Evolutionary conservation across 345 rosid genomes (phyloP).

Genomic region (Pugionium cornutum): DNA sequence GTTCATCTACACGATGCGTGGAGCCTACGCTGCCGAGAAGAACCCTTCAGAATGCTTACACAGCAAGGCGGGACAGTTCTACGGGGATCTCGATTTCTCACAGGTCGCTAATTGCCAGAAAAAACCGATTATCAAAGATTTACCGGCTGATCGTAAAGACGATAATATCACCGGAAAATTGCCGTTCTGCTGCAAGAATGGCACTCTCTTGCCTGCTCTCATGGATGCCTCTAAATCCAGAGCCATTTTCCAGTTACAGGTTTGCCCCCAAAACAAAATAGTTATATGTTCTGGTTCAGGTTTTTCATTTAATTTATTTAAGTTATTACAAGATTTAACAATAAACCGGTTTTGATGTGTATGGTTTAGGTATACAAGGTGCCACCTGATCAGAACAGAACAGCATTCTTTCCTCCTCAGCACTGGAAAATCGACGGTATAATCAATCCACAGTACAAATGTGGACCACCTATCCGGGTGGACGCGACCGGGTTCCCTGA

Average conservation of each 20-base stretch:
- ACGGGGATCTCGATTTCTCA: conserved; percentile 67
- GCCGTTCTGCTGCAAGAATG: conserved; percentile 81
- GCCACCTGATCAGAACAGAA: conserved; percentile 71
- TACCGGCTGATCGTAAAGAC: conserved; percentile 54
- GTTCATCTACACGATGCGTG: conserved; percentile 72
- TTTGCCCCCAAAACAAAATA: conserved; percentile 18
- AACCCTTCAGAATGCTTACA: conserved; percentile 55
- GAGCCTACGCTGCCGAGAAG: conserved; percentile 62
- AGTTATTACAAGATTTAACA: not conserved
- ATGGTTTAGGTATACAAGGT: conserved; percentile 62
- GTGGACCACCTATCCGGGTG: conserved; percentile 70
- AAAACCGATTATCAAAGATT: conserved; percentile 66
- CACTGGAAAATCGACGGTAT: conserved; percentile 71
- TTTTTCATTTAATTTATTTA: too few relatives aligned
- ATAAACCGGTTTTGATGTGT: conserved; percentile 25
- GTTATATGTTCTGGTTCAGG: not conserved
- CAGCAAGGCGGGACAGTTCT: conserved; percentile 62
- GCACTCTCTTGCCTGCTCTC: conserved; percentile 57
- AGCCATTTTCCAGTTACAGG: conserved; percentile 73
- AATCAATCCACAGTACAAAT: conserved; percentile 66
- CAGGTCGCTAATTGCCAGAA: conserved; percentile 64
- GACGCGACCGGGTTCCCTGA: conserved; percentile 76
- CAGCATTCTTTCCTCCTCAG: conserved; percentile 69
- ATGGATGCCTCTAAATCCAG: conserved; percentile 65
- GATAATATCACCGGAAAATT: conserved; percentile 61